Evolutionary conservation across 2,329 filamentous ascomycete species (phyloP).

Genomic region (Cryphonectria parasitica): DNA sequence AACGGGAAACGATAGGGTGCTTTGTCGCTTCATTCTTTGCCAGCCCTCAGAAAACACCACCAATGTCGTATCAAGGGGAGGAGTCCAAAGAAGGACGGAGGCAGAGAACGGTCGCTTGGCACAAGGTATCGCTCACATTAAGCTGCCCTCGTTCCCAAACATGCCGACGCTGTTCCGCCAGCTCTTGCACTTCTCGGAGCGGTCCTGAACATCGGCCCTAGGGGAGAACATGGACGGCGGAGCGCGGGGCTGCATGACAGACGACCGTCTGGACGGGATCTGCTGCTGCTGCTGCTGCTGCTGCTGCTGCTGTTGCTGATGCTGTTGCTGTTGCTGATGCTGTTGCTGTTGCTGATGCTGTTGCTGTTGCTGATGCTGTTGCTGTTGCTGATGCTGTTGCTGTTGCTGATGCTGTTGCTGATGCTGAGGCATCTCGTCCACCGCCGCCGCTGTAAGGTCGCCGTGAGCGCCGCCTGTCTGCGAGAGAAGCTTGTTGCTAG

Average conservation of each 20-base stretch:
- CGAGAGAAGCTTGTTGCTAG: constrained; percentile 62
- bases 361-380: too few relatives aligned
- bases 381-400: too few relatives aligned
- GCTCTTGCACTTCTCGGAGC: constrained; percentile 51
- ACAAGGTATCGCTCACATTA: constrained; percentile 46
- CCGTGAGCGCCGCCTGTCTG: constrained; percentile 56
- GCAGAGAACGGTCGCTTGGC: too few relatives aligned
- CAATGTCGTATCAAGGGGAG: too few relatives aligned
- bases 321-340: too few relatives aligned
- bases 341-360: too few relatives aligned
- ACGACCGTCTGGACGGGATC: constrained; percentile 39
- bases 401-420: too few relatives aligned
- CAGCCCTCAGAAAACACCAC: too few relatives aligned
- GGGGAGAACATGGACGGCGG: constrained; percentile 36
- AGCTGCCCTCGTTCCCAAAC: constrained; percentile 57
- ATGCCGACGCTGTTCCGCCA: constrained; percentile 63
- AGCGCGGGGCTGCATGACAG: constrained; percentile 38
- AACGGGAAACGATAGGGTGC: neutral
- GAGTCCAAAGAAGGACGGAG: too few relatives aligned
- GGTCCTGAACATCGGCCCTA: constrained; percentile 40
- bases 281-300: constrained; percentile 30
- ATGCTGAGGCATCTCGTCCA: constrained; percentile 14
- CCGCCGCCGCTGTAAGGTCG: constrained; percentile 17
- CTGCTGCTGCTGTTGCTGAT: too few relatives aligned
- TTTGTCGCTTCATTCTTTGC: too few relatives aligned